Conservation (phyloP, 208 protist genomes). For the Wallacemonas rigidus region DNA sequence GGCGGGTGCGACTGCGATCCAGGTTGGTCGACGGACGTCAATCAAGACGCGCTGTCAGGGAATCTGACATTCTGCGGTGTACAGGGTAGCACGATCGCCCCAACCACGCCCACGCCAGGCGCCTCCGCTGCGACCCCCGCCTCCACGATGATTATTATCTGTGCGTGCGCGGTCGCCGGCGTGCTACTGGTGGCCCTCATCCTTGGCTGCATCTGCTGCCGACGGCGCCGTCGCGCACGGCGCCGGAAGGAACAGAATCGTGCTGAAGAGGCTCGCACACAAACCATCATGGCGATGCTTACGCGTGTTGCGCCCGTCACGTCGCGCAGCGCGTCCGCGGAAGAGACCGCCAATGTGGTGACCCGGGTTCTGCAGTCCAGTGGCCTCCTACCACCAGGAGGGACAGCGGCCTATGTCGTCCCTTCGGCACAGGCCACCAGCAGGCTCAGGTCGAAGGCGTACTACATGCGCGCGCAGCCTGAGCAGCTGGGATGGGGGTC, state of each 20-base stretch:
- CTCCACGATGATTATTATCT: conserved; percentile 16
- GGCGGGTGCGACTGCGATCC: conserved; percentile 29
- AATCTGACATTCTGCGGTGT: conserved; percentile 33
- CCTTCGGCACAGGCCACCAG: no score
- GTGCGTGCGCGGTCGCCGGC: neutral
- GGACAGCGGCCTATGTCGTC: no score
- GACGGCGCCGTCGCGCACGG: neutral
- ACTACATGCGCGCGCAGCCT: neutral
- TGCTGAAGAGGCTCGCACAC: conserved; percentile 2
- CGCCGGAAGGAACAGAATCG: conserved; percentile 10
- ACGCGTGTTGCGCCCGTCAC: neutral
- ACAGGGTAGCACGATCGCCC: conserved; percentile 15
- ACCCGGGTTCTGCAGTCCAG: neutral
- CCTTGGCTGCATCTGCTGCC: conserved; percentile 22
- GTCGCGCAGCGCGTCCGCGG: neutral
- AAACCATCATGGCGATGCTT: neutral
- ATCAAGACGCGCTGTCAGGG: conserved; percentile 31
- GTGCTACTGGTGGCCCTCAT: conserved; percentile 2
- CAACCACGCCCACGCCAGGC: neutral
- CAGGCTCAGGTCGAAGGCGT: neutral
- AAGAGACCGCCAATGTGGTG: neutral
- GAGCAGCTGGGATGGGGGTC: neutral
- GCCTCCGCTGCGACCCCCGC: neutral
- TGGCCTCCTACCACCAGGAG: neutral
- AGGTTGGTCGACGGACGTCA: conserved; percentile 29